Evolutionary conservation across 106 monocot genomes (phyloP), one percentile per base, ranked within the genome.

Genomic region (Apostasia shenzhenica): DNA sequence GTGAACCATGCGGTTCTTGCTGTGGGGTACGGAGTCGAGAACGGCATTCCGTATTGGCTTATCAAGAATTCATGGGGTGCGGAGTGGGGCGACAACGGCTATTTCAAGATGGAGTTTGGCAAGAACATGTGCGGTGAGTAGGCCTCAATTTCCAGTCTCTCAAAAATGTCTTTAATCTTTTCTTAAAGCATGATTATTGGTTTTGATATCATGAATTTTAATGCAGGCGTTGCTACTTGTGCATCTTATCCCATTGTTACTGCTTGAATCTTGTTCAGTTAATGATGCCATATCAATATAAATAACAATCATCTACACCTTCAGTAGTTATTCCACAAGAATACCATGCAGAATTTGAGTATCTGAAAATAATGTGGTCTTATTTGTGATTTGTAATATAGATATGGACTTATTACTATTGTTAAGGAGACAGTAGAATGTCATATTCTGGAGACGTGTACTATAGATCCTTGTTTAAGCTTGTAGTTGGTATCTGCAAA

Each of bases 91-190:
- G 63, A 50, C 14, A 65, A 89, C 58, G 95, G 95, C 52, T 97
- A 97, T 72, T 97, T 97, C 92, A 97, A 97, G 72, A 97, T 97
- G 91, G 95, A 97, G 55, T 12, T 87, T 50, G 95, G 92, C 48
- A 97, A 97, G 82, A 97, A 97, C 77, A 88, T 97, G 95, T 97
- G 95, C 61, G 95, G 95, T 97, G 47, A 70, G 94, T 75, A 61
- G 11, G 59, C 42, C 11, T 57, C 7, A 8, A 7, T 13, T 50
- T 47, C 8, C 26, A 3, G n/a, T 9, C 61, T 7, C 41, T 37
- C 41, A 6, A 14, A 3, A 58, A 26, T n/a, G 9, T n/a, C 3
- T 2, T 1, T 7, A 41, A 37, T 42, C 14, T 13, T 13, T 46
- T 57, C 3, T 47, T 4, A 2, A 1, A 8, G 51, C 45, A 10